Conservation (phyloP, 140 eudicot species). For the Cichorium intybus region DNA sequence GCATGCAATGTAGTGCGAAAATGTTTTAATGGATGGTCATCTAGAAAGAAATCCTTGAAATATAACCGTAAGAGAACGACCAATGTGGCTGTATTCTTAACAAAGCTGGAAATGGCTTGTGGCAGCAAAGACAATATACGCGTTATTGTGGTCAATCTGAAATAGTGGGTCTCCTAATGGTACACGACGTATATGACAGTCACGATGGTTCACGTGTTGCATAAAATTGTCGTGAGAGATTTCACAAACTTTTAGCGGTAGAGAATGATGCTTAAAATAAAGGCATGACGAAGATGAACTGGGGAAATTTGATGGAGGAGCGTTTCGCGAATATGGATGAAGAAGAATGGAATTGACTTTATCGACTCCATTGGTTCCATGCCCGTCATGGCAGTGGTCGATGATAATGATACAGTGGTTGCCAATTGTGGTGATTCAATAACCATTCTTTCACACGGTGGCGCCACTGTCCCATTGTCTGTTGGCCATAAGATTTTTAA, state of each 20-base stretch:
- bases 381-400: constrained; percentile 68
- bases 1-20: constrained; percentile 55
- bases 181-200: constrained; percentile 55
- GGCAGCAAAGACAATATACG: constrained; percentile 79
- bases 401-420: constrained; percentile 59
- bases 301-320: constrained; percentile 56
- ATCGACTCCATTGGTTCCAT: constrained; percentile 73
- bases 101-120: constrained; percentile 59
- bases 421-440: constrained; percentile 91
- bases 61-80: constrained; percentile 22
- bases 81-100: constrained; percentile 51
- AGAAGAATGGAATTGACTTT: constrained; percentile 34
- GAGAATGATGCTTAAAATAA: constrained; percentile 22
- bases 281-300: constrained; percentile 18
- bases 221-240: constrained; percentile 45
- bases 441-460: constrained; percentile 60
- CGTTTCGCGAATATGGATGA: constrained; percentile 68
- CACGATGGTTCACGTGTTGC: constrained; percentile 86
- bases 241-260: constrained; percentile 43
- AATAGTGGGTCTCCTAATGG: background rate
- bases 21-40: constrained; percentile 45
- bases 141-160: constrained; percentile 46
- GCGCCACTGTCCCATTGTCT: constrained; percentile 51
- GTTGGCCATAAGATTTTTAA: too few relatives aligned
- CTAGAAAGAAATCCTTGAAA: background rate